Percentiles rank a stretch among this genome's conserved stretches.
These are phyloP conservation scores for Nannizziopsis barbatae DNA, from an alignment of 2,329 filamentous ascomycete species.

Conservation along the genomic window DNA sequence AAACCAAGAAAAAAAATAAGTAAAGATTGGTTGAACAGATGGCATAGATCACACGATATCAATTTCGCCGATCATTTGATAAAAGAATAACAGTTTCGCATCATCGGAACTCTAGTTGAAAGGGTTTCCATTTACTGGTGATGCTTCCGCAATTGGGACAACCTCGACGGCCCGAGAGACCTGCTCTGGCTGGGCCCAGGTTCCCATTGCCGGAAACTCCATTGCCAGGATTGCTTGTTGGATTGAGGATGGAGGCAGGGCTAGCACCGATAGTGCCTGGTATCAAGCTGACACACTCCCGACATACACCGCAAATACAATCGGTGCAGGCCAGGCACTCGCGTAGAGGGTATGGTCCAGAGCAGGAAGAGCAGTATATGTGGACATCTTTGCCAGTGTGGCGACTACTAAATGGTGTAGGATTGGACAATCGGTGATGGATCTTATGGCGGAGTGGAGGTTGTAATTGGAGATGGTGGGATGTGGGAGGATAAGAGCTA, in stretches of 20 bases:
- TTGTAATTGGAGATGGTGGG: conserved; percentile 21
- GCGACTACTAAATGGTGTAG: conserved; percentile 43
- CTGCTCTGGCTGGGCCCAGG: conserved; percentile 25
- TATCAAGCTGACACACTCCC: conserved; percentile 58
- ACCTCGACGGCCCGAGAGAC: conserved; percentile 29
- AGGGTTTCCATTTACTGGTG: conserved; percentile 39
- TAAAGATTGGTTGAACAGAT: neutral
- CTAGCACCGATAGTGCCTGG: conserved; percentile 24
- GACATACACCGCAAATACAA: conserved; percentile 87
- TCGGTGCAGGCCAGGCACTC: conserved; percentile 91
- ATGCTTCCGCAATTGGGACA: conserved; percentile 38
- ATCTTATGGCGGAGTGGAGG: conserved; percentile 33
- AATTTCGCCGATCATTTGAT: neutral
- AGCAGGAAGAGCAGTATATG: conserved; percentile 86
- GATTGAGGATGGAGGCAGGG: conserved; percentile 27
- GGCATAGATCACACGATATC: neutral
- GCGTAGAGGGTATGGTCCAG: conserved; percentile 61
- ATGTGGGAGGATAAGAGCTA: conserved; percentile 25
- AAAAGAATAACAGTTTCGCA: neutral
- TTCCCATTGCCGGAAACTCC: conserved; percentile 21
- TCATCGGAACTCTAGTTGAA: conserved; percentile 40
- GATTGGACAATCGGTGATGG: conserved; percentile 34
- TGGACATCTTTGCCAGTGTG: conserved; percentile 46
- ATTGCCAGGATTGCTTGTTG: conserved; percentile 24
- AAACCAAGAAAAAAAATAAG: neutral